Evolutionary conservation across 164 flowering plant species (phyloP).

Genomic region (Kingdonia uniflora): DNA sequence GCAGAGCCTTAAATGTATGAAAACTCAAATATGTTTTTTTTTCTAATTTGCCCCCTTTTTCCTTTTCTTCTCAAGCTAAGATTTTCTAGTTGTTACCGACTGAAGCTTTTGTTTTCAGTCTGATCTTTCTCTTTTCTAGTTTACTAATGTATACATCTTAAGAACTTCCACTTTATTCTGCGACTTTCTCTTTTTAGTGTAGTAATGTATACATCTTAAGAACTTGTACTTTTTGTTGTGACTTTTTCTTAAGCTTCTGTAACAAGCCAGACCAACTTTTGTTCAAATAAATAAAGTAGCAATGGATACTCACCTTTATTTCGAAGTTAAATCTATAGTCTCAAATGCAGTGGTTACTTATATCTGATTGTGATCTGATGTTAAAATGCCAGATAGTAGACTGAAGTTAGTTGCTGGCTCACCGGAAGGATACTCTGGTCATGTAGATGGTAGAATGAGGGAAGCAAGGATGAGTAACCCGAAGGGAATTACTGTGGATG

Average conservation of each 20-base stretch:
- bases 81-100: constrained; percentile 7
- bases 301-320: not conserved
- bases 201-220: not conserved
- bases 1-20: not conserved
- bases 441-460: constrained; percentile 80
- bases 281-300: not conserved
- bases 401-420: constrained; percentile 87
- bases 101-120: not conserved
- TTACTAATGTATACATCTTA: not conserved
- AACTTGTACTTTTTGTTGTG: not conserved
- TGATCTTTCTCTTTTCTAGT: not conserved
- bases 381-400: constrained; percentile 58
- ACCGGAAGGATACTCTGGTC: constrained; percentile 80
- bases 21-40: constrained; percentile 9
- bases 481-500: constrained; percentile 79
- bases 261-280: constrained; percentile 1
- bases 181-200: not conserved
- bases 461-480: constrained; percentile 92
- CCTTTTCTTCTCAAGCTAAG: constrained; percentile 5
- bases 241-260: constrained; percentile 4
- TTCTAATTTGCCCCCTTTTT: constrained; percentile 6
- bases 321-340: not conserved
- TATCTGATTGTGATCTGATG: constrained; percentile 1
- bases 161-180: not conserved
- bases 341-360: not conserved